Percentiles rank a stretch among this genome's conserved stretches.
phyloP scores from a whole-genome alignment of 371 early-diverging fungal species.

The Mucor mucedo region DNA sequence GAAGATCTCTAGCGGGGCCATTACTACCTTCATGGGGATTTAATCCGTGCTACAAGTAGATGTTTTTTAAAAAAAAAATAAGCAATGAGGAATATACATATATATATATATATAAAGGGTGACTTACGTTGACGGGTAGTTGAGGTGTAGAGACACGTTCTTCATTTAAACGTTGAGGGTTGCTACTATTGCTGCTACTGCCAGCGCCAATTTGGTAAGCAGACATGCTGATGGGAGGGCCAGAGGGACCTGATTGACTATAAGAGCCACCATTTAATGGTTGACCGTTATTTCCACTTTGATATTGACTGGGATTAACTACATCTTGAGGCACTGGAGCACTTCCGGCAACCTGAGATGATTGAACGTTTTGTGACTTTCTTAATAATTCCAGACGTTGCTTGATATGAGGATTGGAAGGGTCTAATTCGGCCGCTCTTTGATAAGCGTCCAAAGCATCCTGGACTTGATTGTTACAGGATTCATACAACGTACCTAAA shows the following conservation, averaged over 20 bases:
- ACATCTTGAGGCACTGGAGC: slow-evolving; percentile 70
- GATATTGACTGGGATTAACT: slow-evolving; percentile 59
- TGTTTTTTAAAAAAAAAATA: not conserved
- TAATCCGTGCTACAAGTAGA: slow-evolving; percentile 6
- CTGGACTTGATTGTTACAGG: slow-evolving; percentile 93
- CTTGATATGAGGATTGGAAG: slow-evolving; percentile 78
- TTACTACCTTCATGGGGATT: slow-evolving; percentile 30
- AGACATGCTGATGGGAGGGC: slow-evolving; percentile 48
- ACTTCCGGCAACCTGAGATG: slow-evolving; percentile 8
- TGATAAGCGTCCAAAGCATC: slow-evolving; percentile 96
- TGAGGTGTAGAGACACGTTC: slow-evolving; percentile 39
- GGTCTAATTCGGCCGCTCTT: slow-evolving; percentile 87
- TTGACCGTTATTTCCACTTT: slow-evolving; percentile 32
- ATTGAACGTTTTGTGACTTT: slow-evolving; percentile 33
- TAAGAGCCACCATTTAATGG: slow-evolving; percentile 39
- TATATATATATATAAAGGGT: not conserved
- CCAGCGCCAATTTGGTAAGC: slow-evolving; percentile 34
- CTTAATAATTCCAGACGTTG: slow-evolving; percentile 75
- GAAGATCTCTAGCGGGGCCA: slow-evolving; percentile 51
- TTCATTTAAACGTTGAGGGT: slow-evolving; percentile 20
- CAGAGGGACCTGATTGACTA: slow-evolving; percentile 36
- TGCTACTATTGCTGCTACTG: not conserved
- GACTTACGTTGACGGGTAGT: slow-evolving; percentile 29
- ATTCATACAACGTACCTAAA: slow-evolving; percentile 93
- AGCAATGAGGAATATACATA: not conserved